phyloP scores from a whole-genome alignment of 805 yeast species.

The Brettanomyces anomalus region DNA sequence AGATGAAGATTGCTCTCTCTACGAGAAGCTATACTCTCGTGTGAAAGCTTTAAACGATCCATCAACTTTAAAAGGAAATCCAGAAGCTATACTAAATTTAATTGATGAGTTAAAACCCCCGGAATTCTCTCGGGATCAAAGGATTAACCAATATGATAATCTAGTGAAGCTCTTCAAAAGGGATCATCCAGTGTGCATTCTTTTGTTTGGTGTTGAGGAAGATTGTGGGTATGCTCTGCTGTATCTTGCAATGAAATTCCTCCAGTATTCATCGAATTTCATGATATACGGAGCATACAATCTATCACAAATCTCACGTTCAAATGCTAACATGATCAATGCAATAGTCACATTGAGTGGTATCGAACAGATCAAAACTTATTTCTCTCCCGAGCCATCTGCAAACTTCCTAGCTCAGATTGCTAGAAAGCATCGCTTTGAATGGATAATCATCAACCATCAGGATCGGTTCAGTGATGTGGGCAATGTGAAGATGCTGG shows the following conservation, averaged over 20 bases:
- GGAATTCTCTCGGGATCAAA: not conserved
- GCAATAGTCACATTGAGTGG: slow-evolving; percentile 14
- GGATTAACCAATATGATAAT: slow-evolving; percentile 1
- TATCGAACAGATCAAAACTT: slow-evolving; percentile 8
- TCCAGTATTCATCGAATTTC: slow-evolving; percentile 7
- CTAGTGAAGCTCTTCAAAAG: slow-evolving; percentile 2
- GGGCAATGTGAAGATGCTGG: slow-evolving; percentile 12
- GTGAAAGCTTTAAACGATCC: slow-evolving; percentile 5
- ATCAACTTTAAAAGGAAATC: slow-evolving; percentile 8
- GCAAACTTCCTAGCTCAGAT: not conserved
- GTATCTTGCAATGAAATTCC: slow-evolving; percentile 11
- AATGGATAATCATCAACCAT: slow-evolving; percentile 17
- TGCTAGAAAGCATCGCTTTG: slow-evolving; percentile 2
- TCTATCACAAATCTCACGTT: slow-evolving; percentile 1
- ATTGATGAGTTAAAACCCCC: slow-evolving; percentile 10
- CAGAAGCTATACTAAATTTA: slow-evolving; percentile 13
- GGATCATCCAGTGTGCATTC: slow-evolving; percentile 9
- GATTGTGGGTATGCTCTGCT: slow-evolving; percentile 18
- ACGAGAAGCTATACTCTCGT: not conserved
- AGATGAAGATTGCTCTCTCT: not conserved
- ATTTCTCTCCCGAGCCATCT: slow-evolving; percentile 1
- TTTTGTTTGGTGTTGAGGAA: slow-evolving; percentile 11
- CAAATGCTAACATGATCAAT: slow-evolving; percentile 7
- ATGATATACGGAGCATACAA: slow-evolving; percentile 11
- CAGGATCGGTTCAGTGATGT: slow-evolving; percentile 6